Base-by-base conservation (phyloP, 345 rosid genomes). In the Bruguiera parviflora region DNA sequence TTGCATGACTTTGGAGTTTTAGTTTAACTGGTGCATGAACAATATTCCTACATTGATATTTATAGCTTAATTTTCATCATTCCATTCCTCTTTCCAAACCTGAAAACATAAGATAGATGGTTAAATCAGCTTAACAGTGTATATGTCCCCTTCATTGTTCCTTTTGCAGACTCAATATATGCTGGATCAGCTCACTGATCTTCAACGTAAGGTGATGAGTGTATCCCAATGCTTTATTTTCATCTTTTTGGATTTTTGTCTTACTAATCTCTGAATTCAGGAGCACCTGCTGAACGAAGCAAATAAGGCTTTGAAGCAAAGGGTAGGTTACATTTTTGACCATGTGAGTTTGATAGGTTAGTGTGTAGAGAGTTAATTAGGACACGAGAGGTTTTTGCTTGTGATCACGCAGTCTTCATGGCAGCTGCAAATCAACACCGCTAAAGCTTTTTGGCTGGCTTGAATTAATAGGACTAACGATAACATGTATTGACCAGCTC, bases 131-230 rank as follows among this genome's bases (percentile, higher is more conserved):
- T 71, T 56, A 59, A 31, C 11, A 9, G 7, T 37, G 35, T 33
- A 46, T 61, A 9, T 67, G 10, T 63, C 52, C 39, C 6, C 22
- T 69, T 58, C 8, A 25, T 61, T 15, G 7, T 69, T 57, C 2
- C 72, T 47, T 10, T 25, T 63, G 22, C 85, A 94, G 98, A 89
- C 97, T 55, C 97, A 91, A 63, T 86, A 72, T 76, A 89, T 94
- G 96, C 88, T 94, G 63, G 96, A 94, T 77, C 96, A 92, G 77
- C 98, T 91, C 79, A 87, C 84, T 65, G 98, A 94, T 73, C 90
- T 94, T 37, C 98, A 94, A 73, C 84, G 86, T 27, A 91, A 82
- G 97, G 97, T 91, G 84, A 27, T 29, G 59, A 43, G 28, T 15
- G 47, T 3, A 20, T 68, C 31, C 37, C 29, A 28, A 59, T 18